These are phyloP conservation scores for Cylindrotheca closterium DNA, from an alignment of 108 stramenopile genomes.

Conservation along the genomic window DNA sequence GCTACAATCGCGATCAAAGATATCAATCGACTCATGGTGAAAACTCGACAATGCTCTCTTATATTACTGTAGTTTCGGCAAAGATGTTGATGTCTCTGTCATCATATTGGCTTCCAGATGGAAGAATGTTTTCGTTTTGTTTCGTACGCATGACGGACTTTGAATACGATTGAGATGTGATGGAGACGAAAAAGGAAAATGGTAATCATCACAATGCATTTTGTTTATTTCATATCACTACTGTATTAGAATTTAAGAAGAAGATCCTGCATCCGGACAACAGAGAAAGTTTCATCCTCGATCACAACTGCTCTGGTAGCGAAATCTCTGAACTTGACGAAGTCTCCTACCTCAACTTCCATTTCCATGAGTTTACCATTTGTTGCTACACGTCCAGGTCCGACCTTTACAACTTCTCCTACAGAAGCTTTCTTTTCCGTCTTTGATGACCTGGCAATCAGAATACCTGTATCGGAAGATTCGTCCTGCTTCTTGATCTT, in stretches of 20 bases:
- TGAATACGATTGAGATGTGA: too few relatives aligned
- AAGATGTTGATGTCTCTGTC: too few relatives aligned
- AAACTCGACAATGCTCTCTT: too few relatives aligned
- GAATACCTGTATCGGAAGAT: constrained; percentile 61
- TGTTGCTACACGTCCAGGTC: constrained; percentile 78
- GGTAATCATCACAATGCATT: too few relatives aligned
- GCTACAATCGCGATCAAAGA: not conserved
- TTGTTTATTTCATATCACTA: too few relatives aligned
- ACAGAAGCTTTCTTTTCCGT: constrained; percentile 60
- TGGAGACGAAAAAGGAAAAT: too few relatives aligned
- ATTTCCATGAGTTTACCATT: constrained; percentile 84
- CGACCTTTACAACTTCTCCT: constrained; percentile 84
- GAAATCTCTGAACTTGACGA: constrained; percentile 86
- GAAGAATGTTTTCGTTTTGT: too few relatives aligned
- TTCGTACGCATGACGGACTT: too few relatives aligned
- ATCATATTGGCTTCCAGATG: too few relatives aligned
- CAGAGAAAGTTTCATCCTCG: constrained; percentile 78
- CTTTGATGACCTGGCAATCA: constrained; percentile 57
- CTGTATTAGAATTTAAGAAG: constrained; percentile 83
- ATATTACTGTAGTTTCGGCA: too few relatives aligned
- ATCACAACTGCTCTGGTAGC: constrained; percentile 84
- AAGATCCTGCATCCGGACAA: constrained; percentile 80
- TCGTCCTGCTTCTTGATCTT: constrained; percentile 62
- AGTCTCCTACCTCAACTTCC: constrained; percentile 78
- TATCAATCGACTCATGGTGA: not conserved